Evolutionary conservation across 2,329 filamentous ascomycete species (phyloP), one percentile per base, ranked within the genome.

Genomic region (Stagonosporopsis rhizophila): DNA sequence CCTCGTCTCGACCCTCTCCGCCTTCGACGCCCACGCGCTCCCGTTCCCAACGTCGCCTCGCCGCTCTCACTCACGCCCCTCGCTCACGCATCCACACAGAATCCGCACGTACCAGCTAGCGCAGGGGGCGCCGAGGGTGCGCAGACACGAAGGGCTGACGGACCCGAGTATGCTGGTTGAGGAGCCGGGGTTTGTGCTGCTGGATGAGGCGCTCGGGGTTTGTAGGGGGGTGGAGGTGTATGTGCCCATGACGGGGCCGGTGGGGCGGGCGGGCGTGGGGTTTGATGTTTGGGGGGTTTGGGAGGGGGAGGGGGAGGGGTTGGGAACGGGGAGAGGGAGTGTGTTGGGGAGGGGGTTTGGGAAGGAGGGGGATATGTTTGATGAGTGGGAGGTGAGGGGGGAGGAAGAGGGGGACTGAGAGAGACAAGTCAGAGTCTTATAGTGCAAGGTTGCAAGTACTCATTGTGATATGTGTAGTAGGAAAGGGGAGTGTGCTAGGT

Each of bases 141-240:
- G 35, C 14, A 45, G 65, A 14, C 41, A 57, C 17, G n/a, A 37
- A 2, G 65, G 61, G 1, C 57, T 58, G 6, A 52, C 34, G 0
- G 66, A 69, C 19, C 47, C 47, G 7, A 47, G 46, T 1, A 48
- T 68, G 62, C 1, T 25, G 11, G 20, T 46, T 0, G 19, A 35
- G 19, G 11, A 40, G 0, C 57, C 57, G 15, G 52, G 40, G 17
- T 51, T 58, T 22, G 42, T 44, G n/a, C 7, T 64, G 5, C 2
- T 67, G 39, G 64, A 68, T 52, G 66, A 69, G 40, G 62, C 57
- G 52, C 57, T 67, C 42, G 65, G 52, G 6, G 23, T 41, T 6
- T 63, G 57, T 37, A 53, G 20, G 46, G 62, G 61, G 8, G 23
- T 38, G 6, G 44, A 40, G 35, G 53, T 58, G 7, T 69, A 69